Conservation (phyloP, 2,329 filamentous ascomycete species). For the Monosporascus sp. region DNA sequence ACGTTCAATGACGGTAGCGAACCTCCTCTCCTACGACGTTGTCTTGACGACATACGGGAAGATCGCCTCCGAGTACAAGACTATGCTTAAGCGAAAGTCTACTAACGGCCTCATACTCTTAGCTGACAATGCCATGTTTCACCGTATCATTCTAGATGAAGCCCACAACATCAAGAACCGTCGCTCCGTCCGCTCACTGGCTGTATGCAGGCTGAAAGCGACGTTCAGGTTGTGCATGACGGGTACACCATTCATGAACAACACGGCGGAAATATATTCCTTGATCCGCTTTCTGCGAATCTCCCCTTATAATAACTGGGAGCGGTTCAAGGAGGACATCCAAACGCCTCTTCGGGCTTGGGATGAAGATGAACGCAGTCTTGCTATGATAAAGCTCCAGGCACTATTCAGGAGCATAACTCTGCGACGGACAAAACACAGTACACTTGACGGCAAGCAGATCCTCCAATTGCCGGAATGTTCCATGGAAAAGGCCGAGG, state of each 20-base stretch:
- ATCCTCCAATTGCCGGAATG: conserved; percentile 67
- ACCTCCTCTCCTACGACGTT: conserved; percentile 63
- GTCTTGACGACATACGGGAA: conserved; percentile 77
- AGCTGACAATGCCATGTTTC: conserved; percentile 47
- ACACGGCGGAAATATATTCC: conserved; percentile 71
- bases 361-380: conserved; percentile 47
- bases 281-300: conserved; percentile 75
- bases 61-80: conserved; percentile 62
- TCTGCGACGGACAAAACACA: conserved; percentile 76
- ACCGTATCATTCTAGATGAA: conserved; percentile 75
- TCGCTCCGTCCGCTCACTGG: conserved; percentile 55
- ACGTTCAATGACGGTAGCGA: conserved; percentile 13
- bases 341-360: conserved; percentile 23
- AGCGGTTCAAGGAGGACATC: conserved; percentile 52
- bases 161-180: conserved; percentile 81
- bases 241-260: conserved; percentile 88
- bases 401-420: conserved; percentile 75
- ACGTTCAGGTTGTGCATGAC: conserved; percentile 70
- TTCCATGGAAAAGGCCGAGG: conserved; percentile 53
- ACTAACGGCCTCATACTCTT: conserved; percentile 49
- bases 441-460: conserved; percentile 73
- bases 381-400: conserved; percentile 64
- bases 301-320: conserved; percentile 64
- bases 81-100: conserved; percentile 45
- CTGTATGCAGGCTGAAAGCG: conserved; percentile 54